These are phyloP conservation scores for Anthostomella pinea DNA, from an alignment of 2,329 filamentous ascomycete species.

Conservation along the genomic window DNA sequence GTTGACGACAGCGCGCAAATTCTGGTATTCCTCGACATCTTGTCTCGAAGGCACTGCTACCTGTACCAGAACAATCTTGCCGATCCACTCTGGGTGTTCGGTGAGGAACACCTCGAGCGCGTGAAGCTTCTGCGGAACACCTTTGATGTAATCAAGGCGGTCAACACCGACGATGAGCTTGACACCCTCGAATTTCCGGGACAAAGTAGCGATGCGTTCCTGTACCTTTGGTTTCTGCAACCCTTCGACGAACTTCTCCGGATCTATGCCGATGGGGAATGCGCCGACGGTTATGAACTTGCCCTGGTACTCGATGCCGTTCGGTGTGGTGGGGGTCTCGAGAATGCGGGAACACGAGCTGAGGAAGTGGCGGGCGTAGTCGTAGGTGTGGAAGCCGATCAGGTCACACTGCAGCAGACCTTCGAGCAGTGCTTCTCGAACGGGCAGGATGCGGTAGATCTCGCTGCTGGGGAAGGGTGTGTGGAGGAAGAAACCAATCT, in stretches of 20 bases:
- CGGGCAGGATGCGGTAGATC: slow-evolving; percentile 93
- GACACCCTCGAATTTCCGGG: slow-evolving; percentile 90
- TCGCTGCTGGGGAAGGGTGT: slow-evolving; percentile 96
- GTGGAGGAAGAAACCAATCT: slow-evolving; percentile 97
- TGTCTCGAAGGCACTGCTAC: slow-evolving; percentile 92
- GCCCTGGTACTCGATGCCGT: slow-evolving; percentile 86
- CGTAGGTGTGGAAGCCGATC: slow-evolving; percentile 97
- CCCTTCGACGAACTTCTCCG: slow-evolving; percentile 91
- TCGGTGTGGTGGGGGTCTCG: slow-evolving; percentile 78
- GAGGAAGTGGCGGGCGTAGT: slow-evolving; percentile 96
- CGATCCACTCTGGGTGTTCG: slow-evolving; percentile 96
- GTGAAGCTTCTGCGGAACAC: slow-evolving; percentile 95
- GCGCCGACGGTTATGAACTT: slow-evolving; percentile 89
- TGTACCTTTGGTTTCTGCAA: slow-evolving; percentile 82
- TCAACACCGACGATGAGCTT: slow-evolving; percentile 97
- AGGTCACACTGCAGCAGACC: slow-evolving; percentile 91
- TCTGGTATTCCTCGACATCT: slow-evolving; percentile 97
- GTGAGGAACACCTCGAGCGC: slow-evolving; percentile 95
- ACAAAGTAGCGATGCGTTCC: slow-evolving; percentile 78
- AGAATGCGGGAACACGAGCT: slow-evolving; percentile 95
- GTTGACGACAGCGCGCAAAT: slow-evolving; percentile 90
- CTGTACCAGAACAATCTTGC: slow-evolving; percentile 93
- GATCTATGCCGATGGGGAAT: slow-evolving; percentile 97
- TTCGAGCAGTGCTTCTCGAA: slow-evolving; percentile 81
- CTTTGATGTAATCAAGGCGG: slow-evolving; percentile 97